These are phyloP conservation scores for Lentinus tigrinus DNA, from an alignment of 768 basidiomycete genomes.

Conservation along the genomic window DNA sequence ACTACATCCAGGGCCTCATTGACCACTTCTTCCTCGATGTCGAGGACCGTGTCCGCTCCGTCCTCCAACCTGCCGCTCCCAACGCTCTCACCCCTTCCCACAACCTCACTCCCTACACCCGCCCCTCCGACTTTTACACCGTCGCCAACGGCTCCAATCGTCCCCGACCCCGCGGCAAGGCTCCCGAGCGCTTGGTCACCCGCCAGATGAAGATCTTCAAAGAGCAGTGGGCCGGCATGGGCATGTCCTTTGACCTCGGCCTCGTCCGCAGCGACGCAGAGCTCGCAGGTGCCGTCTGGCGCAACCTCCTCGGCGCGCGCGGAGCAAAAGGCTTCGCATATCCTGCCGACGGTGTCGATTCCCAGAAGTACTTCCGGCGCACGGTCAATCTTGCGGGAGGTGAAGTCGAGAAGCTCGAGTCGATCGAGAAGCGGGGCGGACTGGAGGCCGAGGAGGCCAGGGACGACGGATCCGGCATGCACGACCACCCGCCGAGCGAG, in stretches of 20 bases:
- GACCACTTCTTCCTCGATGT: slow-evolving; percentile 96
- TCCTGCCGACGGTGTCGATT: slow-evolving; percentile 16
- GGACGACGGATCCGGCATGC: slow-evolving; percentile 72
- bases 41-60: slow-evolving; percentile 83
- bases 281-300: slow-evolving; percentile 86
- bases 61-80: slow-evolving; percentile 38
- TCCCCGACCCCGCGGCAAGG: slow-evolving; percentile 36
- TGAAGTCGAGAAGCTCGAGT: slow-evolving; percentile 56
- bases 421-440: slow-evolving; percentile 38
- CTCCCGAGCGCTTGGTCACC: slow-evolving; percentile 76
- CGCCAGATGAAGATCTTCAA: slow-evolving; percentile 90
- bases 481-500: slow-evolving; percentile 62
- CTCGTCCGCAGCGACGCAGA: slow-evolving; percentile 76
- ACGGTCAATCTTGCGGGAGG: slow-evolving; percentile 73
- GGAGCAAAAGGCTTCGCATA: slow-evolving; percentile 70
- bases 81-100: slow-evolving; percentile 19
- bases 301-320: slow-evolving; percentile 84
- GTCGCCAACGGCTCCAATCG: slow-evolving; percentile 16
- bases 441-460: slow-evolving; percentile 55
- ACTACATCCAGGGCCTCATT: slow-evolving; percentile 78
- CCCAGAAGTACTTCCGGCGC: slow-evolving; percentile 46
- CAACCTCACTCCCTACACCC: slow-evolving; percentile 25
- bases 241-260: slow-evolving; percentile 75
- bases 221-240: slow-evolving; percentile 87
- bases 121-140: slow-evolving; percentile 27